phyloP scores from a whole-genome alignment of 441 rosid species.

The Erysimum cheiri region DNA sequence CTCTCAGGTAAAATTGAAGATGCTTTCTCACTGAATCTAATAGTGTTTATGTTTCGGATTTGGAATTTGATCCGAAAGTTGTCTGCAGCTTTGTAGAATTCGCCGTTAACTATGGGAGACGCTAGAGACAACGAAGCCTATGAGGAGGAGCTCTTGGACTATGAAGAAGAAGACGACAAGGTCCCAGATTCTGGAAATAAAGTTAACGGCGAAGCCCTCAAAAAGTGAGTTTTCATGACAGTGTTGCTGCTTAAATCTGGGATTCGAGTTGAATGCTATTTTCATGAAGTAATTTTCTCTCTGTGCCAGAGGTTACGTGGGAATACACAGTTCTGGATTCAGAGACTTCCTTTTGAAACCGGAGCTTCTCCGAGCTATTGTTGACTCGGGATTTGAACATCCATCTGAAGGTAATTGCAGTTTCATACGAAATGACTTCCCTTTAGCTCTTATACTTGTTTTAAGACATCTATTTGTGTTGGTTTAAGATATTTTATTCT shows the following conservation, averaged over 20 bases:
- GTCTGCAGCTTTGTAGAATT: constrained; percentile 11
- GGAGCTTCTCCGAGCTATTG: constrained; percentile 86
- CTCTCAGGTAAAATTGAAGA: too few relatives aligned
- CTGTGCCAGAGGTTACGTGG: constrained; percentile 84
- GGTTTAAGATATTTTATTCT: too few relatives aligned
- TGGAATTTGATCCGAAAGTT: too few relatives aligned
- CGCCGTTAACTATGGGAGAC: constrained; percentile 68
- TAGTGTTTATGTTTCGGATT: too few relatives aligned
- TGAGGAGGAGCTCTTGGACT: constrained; percentile 98
- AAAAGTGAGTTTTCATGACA: constrained; percentile 62
- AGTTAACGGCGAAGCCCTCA: constrained; percentile 88
- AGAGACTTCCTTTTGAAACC: constrained; percentile 99
- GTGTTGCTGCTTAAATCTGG: too few relatives aligned
- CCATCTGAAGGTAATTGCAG: constrained; percentile 72
- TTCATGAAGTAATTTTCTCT: background rate
- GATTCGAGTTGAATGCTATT: too few relatives aligned
- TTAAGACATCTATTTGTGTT: too few relatives aligned
- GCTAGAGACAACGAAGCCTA: constrained; percentile 92
- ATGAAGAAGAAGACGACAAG: constrained; percentile 95
- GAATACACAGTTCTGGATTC: constrained; percentile 99
- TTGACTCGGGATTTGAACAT: constrained; percentile 99
- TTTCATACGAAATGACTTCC: too few relatives aligned
- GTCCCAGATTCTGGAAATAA: constrained; percentile 75
- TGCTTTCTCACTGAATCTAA: too few relatives aligned
- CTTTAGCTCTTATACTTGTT: too few relatives aligned